Base-by-base conservation (phyloP, 169 alveolate genomes). In the Plasmodium berghei region DNA sequence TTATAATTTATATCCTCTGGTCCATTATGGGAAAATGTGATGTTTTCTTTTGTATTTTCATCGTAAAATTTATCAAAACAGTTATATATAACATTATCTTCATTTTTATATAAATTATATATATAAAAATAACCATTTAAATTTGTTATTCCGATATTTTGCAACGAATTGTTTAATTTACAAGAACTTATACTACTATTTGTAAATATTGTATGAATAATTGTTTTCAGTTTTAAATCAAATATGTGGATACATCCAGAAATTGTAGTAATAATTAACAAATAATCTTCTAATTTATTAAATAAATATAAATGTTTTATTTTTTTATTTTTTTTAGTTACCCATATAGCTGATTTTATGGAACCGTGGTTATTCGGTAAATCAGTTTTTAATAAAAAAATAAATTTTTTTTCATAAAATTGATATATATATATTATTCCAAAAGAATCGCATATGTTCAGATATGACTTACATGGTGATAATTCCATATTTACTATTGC, bases 71-170 rank as follows among this genome's bases (percentile, higher is more conserved):
- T 42, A 28, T 80, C 90, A 61, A 67, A 80, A 46, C 90, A 80
- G 10, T 80, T 80, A 48, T 80, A 69, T n/a, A 80, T 80, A 4
- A 18, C 42, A 0, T 48, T 22, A 12, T 18, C 73, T n/a, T 42
- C 83, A 45, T 55, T 64, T 22, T 46, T 64, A 40, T 80, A 80
- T 16, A 80, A 66, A 34, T 69, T 80, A 52, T 66, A 80, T 10
- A 67, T 46, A 46, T 80, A 56, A 26, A 80, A 80, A 42, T 64
- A 80, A 14, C 90, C 90, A 55, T 69, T 56, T 59, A 80, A 80
- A 54, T 54, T 69, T n/a, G 75, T 52, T 8, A 56, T 16, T 58
- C 90, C 90, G 12, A 80, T 66, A 24, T 40, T 40, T 16, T 80
- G 73, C 10, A 80, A 59, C 16, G 63, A 54, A 5, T 80, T 80